Percentiles rank a stretch among this genome's conserved stretches.
Evolutionary conservation across 768 basidiomycete species (phyloP).

Genomic region (Brasilioporus rufonigricans): DNA sequence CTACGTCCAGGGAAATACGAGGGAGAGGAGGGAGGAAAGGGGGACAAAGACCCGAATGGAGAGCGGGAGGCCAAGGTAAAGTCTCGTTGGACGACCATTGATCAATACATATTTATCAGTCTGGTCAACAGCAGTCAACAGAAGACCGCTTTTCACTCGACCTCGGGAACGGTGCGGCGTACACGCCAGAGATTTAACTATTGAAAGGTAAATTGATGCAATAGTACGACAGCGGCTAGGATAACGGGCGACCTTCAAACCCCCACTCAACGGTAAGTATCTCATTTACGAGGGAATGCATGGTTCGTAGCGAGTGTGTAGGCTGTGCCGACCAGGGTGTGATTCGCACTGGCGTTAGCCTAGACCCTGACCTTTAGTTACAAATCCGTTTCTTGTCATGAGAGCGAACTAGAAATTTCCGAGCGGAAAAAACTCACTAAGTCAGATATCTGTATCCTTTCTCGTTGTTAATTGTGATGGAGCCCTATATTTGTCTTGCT

Average conservation of each 20-base stretch:
- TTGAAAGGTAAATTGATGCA: constrained; percentile 31
- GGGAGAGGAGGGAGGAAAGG: neutral
- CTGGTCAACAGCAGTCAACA: constrained; percentile 20
- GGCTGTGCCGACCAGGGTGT: constrained; percentile 8
- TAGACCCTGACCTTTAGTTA: constrained; percentile 13
- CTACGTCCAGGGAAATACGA: neutral
- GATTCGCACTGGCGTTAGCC: constrained; percentile 10
- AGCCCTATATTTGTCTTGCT: constrained; percentile 28
- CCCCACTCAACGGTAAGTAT: too few species aligned
- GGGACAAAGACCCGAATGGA: too few species aligned
- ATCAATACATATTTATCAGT: constrained; percentile 22
- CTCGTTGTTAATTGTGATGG: constrained; percentile 32
- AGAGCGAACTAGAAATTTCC: constrained; percentile 3
- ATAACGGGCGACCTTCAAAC: constrained; percentile 8
- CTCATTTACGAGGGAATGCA: constrained; percentile 1
- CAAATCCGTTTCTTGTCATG: constrained; percentile 7
- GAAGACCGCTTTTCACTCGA: constrained; percentile 17
- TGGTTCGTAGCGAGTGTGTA: neutral
- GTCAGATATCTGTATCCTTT: constrained; percentile 24
- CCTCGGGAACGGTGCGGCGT: constrained; percentile 3
- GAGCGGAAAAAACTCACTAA: constrained; percentile 12
- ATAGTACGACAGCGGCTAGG: constrained; percentile 18
- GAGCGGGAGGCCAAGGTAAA: neutral
- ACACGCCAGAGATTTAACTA: constrained; percentile 18
- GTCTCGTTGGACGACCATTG: too few species aligned